These are phyloP conservation scores for Lophium mytilinum DNA, from an alignment of 495 filamentous ascomycete genomes.

Conservation along the genomic window DNA sequence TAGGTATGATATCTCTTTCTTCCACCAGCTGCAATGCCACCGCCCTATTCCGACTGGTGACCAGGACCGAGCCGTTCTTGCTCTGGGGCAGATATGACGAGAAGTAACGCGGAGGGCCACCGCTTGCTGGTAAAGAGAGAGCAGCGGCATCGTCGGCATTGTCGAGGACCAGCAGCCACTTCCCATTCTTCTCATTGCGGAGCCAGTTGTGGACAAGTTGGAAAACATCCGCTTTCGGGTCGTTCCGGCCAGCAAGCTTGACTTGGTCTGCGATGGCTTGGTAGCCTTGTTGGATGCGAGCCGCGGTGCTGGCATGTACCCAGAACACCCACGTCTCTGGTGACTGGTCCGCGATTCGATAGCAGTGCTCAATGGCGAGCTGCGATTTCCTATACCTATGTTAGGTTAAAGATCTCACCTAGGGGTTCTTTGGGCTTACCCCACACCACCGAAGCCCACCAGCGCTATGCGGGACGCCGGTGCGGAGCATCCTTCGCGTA, in stretches of 20 bases:
- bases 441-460: too few relatives aligned
- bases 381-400: too few relatives aligned
- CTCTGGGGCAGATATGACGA: constrained; percentile 4
- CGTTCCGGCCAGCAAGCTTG: constrained; percentile 17
- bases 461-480: too few relatives aligned
- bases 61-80: constrained; percentile 2
- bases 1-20: constrained; percentile 31
- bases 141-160: constrained; percentile 42
- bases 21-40: constrained; percentile 27
- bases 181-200: constrained; percentile 24
- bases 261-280: constrained; percentile 17
- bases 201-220: constrained; percentile 35
- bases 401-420: too few relatives aligned
- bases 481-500: too few relatives aligned
- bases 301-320: constrained; percentile 20
- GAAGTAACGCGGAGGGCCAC: too few relatives aligned
- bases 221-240: constrained; percentile 31
- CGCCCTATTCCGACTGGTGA: constrained; percentile 1
- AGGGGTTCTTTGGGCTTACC: too few relatives aligned
- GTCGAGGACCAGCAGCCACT: constrained; percentile 47
- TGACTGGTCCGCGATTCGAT: constrained; percentile 28
- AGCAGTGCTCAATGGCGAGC: constrained; percentile 42
- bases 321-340: constrained; percentile 16
- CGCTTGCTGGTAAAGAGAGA: too few relatives aligned
- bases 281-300: constrained; percentile 23